A percentile compares a stretch with the other conserved stretches of the same genome.
Evolutionary conservation across 352 stramenopile species (phyloP).

Genomic region (Phytophthora agathidicida): DNA sequence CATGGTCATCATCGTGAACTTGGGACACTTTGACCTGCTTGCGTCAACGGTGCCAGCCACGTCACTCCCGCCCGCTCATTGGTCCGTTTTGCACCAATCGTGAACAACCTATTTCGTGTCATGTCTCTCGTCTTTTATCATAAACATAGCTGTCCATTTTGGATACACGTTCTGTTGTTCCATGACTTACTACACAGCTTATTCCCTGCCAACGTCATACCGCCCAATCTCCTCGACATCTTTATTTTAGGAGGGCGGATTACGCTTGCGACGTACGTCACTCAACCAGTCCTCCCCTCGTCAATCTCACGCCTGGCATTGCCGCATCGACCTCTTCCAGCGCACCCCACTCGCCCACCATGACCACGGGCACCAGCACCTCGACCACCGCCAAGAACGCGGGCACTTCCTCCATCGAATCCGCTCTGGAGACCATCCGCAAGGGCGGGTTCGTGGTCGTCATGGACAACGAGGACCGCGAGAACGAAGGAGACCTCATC

Average conservation of each 20-base stretch:
- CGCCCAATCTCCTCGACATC: constrained; percentile 7
- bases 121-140: too few relatives aligned
- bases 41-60: constrained; percentile 25
- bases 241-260: too few relatives aligned
- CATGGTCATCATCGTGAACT: constrained; percentile 13
- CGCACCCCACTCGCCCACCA: neutral
- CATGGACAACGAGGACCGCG: constrained; percentile 97
- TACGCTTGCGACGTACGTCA: constrained; percentile 19
- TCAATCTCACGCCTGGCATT: constrained; percentile 13
- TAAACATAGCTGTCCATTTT: too few relatives aligned
- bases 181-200: neutral
- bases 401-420: constrained; percentile 68
- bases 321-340: constrained; percentile 16
- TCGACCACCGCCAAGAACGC: constrained; percentile 17
- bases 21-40: constrained; percentile 21
- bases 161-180: neutral
- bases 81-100: constrained; percentile 7
- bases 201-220: neutral
- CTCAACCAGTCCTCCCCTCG: constrained; percentile 8
- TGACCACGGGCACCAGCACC: constrained; percentile 23
- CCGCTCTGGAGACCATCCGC: constrained; percentile 69
- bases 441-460: constrained; percentile 80
- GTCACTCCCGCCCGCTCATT: constrained; percentile 22
- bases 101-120: neutral
- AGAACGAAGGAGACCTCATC: constrained; percentile 99